A percentile compares a stretch with the other conserved stretches of the same genome.
Conservation (phyloP, 306 rosid species). For the Quercus alba region DNA sequence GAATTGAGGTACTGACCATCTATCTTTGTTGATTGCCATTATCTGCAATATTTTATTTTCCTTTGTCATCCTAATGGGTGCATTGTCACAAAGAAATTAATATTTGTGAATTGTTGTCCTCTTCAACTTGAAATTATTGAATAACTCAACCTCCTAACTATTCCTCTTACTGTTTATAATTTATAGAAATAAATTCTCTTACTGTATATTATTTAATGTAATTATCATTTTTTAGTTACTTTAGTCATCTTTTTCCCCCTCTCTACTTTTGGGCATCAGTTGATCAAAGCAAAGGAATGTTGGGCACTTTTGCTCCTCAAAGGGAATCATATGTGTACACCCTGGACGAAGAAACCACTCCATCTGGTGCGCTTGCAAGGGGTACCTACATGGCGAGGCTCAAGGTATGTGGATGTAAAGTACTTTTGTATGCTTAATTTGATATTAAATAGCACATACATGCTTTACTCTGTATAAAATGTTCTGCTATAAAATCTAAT, state of each 20-base stretch:
- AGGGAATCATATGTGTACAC: constrained; percentile 61
- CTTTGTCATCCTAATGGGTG: not conserved
- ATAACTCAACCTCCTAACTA: not conserved
- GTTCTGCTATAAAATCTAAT: not conserved
- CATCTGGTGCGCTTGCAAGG: constrained; percentile 82
- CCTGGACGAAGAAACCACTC: constrained; percentile 90
- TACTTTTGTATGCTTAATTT: not conserved
- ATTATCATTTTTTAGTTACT: not conserved
- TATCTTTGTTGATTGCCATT: not conserved
- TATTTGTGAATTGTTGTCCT: not conserved
- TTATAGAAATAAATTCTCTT: too few species aligned
- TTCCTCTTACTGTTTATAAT: not conserved
- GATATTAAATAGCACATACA: not conserved
- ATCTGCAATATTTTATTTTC: not conserved
- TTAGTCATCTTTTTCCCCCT: not conserved
- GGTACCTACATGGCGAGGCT: constrained; percentile 84
- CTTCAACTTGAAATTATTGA: not conserved
- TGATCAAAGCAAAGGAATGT: constrained; percentile 84
- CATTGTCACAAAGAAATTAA: not conserved
- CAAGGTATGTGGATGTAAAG: constrained; percentile 46
- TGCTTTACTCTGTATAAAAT: not conserved
- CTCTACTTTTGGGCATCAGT: constrained; percentile 46
- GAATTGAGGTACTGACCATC: not conserved
- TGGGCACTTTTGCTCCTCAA: constrained; percentile 93
- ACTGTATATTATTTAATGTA: too few species aligned